These are phyloP conservation scores for Malbranchea zuffiana DNA, from an alignment of 2,329 filamentous ascomycete species.

Conservation along the genomic window DNA sequence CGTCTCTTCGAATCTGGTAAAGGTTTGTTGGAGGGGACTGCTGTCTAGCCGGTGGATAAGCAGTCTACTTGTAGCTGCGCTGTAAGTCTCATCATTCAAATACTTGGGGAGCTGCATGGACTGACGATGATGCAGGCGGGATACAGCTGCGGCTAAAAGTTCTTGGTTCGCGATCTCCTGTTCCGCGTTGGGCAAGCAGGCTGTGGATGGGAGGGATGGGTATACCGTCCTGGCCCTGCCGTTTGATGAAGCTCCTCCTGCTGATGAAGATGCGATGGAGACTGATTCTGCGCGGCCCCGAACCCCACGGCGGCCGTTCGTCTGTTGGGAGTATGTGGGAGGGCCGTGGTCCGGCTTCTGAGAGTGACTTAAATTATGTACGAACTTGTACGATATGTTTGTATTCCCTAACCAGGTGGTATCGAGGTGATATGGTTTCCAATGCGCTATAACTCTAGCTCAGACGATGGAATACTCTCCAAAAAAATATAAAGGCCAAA, in stretches of 20 bases:
- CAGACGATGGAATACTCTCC: no score
- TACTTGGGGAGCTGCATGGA: constrained; percentile 3
- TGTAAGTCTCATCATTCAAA: constrained; percentile 22
- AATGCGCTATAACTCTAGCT: neutral
- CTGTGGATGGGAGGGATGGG: constrained; percentile 31
- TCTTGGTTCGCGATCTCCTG: constrained; percentile 29
- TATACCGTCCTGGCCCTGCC: constrained; percentile 25
- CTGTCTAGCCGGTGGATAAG: constrained; percentile 32
- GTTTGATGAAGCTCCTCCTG: neutral
- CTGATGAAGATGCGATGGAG: neutral
- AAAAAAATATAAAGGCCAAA: constrained; percentile 7
- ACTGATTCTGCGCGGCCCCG: neutral
- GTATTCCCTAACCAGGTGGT: no score
- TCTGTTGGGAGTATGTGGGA: constrained; percentile 34
- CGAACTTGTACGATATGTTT: neutral
- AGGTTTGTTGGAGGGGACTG: constrained; percentile 35
- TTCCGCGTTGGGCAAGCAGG: constrained; percentile 25
- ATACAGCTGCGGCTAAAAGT: constrained; percentile 5
- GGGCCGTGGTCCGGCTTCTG: constrained; percentile 14
- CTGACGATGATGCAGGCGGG: constrained; percentile 7
- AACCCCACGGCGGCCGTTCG: constrained; percentile 13
- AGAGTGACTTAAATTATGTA: neutral
- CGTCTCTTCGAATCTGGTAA: constrained; percentile 23
- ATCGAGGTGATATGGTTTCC: no score
- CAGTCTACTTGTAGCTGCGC: constrained; percentile 25